Evolutionary conservation across 2,329 filamentous ascomycete species (phyloP), one percentile per base, ranked within the genome.

Genomic region (Cladosporium velox): DNA sequence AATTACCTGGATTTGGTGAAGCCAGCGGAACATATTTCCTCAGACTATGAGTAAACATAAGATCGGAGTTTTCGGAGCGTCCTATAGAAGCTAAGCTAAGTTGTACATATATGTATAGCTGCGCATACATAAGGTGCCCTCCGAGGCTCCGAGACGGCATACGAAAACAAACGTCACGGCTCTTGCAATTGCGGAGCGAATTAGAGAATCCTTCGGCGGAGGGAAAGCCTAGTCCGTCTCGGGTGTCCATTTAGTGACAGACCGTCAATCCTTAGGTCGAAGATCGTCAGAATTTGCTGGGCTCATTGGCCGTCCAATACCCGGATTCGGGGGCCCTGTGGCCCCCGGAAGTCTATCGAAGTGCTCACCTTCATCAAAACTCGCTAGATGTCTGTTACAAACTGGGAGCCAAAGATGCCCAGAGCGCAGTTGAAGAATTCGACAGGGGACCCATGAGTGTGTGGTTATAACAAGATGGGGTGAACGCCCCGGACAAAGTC

Each of bases 381-480:
- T 18, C 26, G 24, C 28, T 54, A n/a, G 26, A 28, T 38, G 41
- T 58, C 32, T 55, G 28, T 34, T 54, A 32, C 51, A 30, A 54
- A 38, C 32, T 38, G 21, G 28, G 55, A 41, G 21, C 34, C 34
- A 26, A 58, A 21, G 34, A 41, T 58, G 55, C 55, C 55, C 55
- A 41, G 55, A 58, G 55, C 55, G 55, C 11, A 34, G n/a, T 26
- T 44, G 35, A 38, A 41, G 6, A 26, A 15, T n/a, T 30, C 15
- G 35, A 59, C 57, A 59, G 57, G 57, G 57, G 57, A 44, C 38
- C 55, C 55, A 41, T 47, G 57, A 32, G 12, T 12, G 52, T 30
- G 14, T 34, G n/a, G 18, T 52, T 52, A 52, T 52, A 52, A 18
- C n/a, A 21, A 47, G n/a, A 47, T 55, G 52, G 18, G 18, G 18